Base-by-base conservation (phyloP, 495 filamentous ascomycete species). In the Geopyxis carbonaria region DNA sequence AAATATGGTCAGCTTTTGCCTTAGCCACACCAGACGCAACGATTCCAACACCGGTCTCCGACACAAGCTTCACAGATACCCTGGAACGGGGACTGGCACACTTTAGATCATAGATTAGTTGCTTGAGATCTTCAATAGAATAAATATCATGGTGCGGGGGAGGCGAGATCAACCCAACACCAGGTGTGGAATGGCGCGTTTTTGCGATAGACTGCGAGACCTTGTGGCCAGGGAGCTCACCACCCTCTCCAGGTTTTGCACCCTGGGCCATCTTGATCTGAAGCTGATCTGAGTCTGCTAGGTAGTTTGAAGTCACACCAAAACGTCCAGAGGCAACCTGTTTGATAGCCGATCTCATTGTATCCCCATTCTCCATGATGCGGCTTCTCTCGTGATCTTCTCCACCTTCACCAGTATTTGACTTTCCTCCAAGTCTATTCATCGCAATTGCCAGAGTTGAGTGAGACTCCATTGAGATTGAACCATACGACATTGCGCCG, bases 231-330 rank as follows among this genome's bases (percentile, higher is more conserved):
- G 89, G 89, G 45, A 99, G 73, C 59, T 99, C 89, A 69, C 89
- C 89, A 65, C 89, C 89, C 61, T 99, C 89, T 56, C 89, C 89
- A 45, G 89, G 89, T 70, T 99, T 99, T 37, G 89, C 89, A 52
- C 89, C 89, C 63, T 99, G 89, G 7, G 89, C 89, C 89, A 99
- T 99, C 70, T 99, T 99, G 69, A 99, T 99, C 64, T 99, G 89
- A 24, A 99, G 66, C 63, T 99, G 87, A 58, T 99, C 89, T 10
- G 89, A 82, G 59, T 99, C 89, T 28, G 89, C 86, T n/a, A 99
- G 70, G 59, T 95, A 99, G 66, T 91, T 82, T 22, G 84, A 89
- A 6, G 91, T 99, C 44, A 99, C 89, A 67, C 89, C 89, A 54
- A 99, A 99, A 45, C 89, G 81, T 31, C 91, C 89, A 8, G 89